These are phyloP conservation scores for Umbelopsis ramanniana DNA, from an alignment of 192 early-diverging fungal genomes.

Conservation along the genomic window DNA sequence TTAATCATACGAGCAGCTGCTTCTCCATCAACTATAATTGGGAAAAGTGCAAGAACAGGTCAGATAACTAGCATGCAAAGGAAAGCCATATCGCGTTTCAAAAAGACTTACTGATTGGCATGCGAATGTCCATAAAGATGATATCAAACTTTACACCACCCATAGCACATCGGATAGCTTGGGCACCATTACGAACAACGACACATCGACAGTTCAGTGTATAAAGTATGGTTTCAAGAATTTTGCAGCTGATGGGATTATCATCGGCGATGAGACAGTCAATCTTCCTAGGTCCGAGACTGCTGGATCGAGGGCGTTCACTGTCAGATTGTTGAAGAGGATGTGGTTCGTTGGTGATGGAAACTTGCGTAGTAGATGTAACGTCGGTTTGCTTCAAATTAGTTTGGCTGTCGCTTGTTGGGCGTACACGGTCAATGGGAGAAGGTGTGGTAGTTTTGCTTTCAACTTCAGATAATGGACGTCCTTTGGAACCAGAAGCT, in stretches of 20 bases:
- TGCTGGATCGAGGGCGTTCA: constrained; percentile 5
- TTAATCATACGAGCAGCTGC: constrained; percentile 94
- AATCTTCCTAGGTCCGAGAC: constrained; percentile 26
- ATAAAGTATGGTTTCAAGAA: constrained; percentile 87
- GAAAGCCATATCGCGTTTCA: too few relatives aligned
- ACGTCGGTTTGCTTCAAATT: neutral
- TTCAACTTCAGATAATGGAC: constrained; percentile 7
- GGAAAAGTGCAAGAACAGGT: constrained; percentile 3
- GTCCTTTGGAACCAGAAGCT: neutral
- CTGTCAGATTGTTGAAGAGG: constrained; percentile 5
- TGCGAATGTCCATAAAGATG: constrained; percentile 92
- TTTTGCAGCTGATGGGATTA: constrained; percentile 87
- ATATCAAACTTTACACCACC: constrained; percentile 89
- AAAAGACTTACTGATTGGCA: constrained; percentile 84
- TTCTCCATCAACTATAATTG: constrained; percentile 80
- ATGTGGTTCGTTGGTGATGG: neutral
- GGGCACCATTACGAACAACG: constrained; percentile 86
- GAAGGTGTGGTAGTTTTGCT: neutral
- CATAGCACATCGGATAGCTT: constrained; percentile 88
- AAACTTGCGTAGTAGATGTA: neutral
- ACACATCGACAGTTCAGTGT: constrained; percentile 80
- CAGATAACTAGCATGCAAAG: constrained; percentile 16
- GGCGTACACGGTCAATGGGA: neutral
- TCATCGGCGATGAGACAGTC: constrained; percentile 87
- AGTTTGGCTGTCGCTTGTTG: neutral